Evolutionary conservation across 2,329 filamentous ascomycete species (phyloP).

Genomic region (Ceratocystis ficicola): DNA sequence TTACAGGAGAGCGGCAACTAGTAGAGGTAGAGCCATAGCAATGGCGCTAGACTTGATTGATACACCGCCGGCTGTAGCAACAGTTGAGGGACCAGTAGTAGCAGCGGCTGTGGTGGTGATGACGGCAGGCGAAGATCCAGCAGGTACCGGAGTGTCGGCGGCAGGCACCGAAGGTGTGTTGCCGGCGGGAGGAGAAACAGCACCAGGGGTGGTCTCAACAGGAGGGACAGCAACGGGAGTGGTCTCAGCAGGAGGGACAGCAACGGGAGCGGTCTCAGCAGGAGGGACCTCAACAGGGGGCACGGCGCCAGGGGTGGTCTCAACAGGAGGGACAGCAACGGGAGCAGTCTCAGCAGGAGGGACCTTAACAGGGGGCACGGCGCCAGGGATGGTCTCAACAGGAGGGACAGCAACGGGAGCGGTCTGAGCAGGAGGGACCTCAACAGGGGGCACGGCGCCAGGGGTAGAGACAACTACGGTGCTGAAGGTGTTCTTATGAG

Average conservation of each 20-base stretch:
- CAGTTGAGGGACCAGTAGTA: neutral
- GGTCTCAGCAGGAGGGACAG: neutral
- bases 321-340: neutral
- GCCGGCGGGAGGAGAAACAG: neutral
- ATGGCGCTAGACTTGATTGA: constrained; percentile 5
- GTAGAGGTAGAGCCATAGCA: neutral
- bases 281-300: neutral
- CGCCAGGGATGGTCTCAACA: neutral
- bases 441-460: neutral
- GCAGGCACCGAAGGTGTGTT: neutral
- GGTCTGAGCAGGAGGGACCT: neutral
- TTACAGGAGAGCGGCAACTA: constrained; percentile 7
- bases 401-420: neutral
- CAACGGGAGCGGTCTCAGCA: neutral
- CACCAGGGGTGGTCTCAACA: neutral
- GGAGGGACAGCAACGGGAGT: neutral
- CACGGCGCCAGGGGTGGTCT: neutral
- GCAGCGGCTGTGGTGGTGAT: constrained; percentile 33
- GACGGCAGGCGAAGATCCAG: constrained; percentile 25
- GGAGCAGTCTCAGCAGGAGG: neutral
- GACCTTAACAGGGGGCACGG: neutral
- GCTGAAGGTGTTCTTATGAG: neutral
- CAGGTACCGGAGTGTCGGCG: neutral
- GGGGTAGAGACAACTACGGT: neutral
- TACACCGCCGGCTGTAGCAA: constrained; percentile 16